Percentiles rank a stretch among this genome's conserved stretches.
Conservation (phyloP, 345 rosid genomes). For the Citrus reticulata region DNA sequence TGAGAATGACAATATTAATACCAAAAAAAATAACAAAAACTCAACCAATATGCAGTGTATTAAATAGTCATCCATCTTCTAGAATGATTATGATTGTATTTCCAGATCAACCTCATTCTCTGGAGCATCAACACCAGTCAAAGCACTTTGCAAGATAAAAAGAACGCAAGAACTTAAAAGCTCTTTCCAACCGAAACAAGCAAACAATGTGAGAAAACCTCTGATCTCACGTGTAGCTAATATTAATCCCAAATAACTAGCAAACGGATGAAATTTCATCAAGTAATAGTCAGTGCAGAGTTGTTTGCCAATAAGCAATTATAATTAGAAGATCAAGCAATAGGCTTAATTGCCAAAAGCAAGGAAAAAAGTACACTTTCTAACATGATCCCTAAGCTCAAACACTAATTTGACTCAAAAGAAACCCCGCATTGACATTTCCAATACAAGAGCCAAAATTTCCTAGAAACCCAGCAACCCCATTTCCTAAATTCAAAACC, state of each 20-base stretch:
- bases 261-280: neutral
- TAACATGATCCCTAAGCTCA: neutral
- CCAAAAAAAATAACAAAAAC: neutral
- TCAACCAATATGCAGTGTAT: neutral
- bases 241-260: neutral
- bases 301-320: neutral
- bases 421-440: neutral
- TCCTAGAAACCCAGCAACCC: neutral
- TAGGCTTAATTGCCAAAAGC: neutral
- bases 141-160: neutral
- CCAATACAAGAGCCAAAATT: neutral
- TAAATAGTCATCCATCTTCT: neutral
- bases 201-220: neutral
- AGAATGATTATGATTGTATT: neutral
- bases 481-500: neutral
- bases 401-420: neutral
- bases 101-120: neutral
- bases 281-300: neutral
- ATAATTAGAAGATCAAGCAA: conserved; percentile 1
- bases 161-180: neutral
- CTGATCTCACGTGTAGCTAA: neutral
- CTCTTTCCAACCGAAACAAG: neutral
- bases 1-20: neutral
- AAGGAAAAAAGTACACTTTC: neutral
- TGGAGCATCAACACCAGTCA: neutral